Evolutionary conservation across 179 eudicot species (phyloP).

Genomic region (Sideroxylon spinosum): DNA sequence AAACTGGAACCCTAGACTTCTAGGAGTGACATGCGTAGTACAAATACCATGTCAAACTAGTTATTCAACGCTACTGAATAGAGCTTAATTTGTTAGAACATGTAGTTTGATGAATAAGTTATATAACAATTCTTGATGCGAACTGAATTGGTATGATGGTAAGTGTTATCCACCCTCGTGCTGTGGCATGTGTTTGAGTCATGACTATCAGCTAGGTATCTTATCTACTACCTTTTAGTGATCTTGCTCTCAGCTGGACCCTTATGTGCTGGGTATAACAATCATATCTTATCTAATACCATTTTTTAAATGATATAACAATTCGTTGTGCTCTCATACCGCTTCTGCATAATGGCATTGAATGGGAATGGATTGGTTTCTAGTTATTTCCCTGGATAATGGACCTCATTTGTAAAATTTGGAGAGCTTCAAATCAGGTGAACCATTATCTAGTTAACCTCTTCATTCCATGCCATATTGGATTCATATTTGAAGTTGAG

Average conservation of each 20-base stretch:
- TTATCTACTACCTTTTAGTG: too few species aligned
- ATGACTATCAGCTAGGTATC: too few species aligned
- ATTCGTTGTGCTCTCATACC: not conserved
- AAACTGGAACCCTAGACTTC: conserved; percentile 3
- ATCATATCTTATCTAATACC: too few species aligned
- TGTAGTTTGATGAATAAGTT: too few species aligned
- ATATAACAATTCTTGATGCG: too few species aligned
- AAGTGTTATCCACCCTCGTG: too few species aligned
- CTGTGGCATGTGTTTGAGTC: too few species aligned
- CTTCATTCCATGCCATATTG: not conserved
- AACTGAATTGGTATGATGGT: too few species aligned
- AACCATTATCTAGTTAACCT: not conserved
- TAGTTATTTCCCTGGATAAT: not conserved
- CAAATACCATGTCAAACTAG: not conserved
- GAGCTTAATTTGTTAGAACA: not conserved
- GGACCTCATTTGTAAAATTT: not conserved
- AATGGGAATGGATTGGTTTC: not conserved
- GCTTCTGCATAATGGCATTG: too few species aligned
- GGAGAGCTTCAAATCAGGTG: not conserved
- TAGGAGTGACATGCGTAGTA: not conserved
- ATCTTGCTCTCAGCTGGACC: too few species aligned
- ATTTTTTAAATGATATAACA: not conserved
- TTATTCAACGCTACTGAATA: not conserved
- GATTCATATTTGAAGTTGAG: not conserved
- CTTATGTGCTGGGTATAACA: too few species aligned